Evolutionary conservation across 2,329 filamentous ascomycete genomes (phyloP).

Genomic region (Nannizziopsis barbatae): DNA sequence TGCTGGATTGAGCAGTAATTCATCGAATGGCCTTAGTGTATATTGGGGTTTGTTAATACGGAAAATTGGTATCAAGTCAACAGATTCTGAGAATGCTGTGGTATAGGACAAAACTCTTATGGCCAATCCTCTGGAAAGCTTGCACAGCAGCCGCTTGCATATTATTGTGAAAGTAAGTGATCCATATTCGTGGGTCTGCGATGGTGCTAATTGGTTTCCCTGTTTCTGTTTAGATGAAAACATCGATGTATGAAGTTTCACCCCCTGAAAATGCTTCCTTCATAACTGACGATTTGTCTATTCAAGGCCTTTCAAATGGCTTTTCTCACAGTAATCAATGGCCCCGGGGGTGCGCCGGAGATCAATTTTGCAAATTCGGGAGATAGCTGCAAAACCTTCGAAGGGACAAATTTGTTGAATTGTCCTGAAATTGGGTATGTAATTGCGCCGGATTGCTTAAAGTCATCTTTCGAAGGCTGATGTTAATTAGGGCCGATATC

Average conservation of each 20-base stretch:
- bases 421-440: constrained; percentile 56
- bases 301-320: constrained; percentile 49
- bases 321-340: constrained; percentile 50
- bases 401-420: constrained; percentile 45
- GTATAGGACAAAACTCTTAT: constrained; percentile 48
- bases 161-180: constrained; percentile 13
- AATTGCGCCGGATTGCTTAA: constrained; percentile 15
- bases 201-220: not conserved
- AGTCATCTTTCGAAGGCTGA: not conserved
- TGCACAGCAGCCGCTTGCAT: constrained; percentile 10
- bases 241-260: constrained; percentile 24
- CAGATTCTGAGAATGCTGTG: not conserved
- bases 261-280: not conserved
- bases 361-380: constrained; percentile 56
- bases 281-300: constrained; percentile 3
- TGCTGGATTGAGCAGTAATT: constrained; percentile 15
- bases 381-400: constrained; percentile 50
- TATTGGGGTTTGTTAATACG: constrained; percentile 49
- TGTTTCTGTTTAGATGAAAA: constrained; percentile 2
- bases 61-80: not conserved
- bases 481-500: constrained; percentile 31
- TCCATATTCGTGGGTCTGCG: not conserved
- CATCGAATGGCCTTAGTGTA: constrained; percentile 47
- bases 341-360: constrained; percentile 26
- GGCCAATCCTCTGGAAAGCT: constrained; percentile 18